These are phyloP conservation scores for Cadophora sp. DNA, from an alignment of 2,329 filamentous ascomycete species.

Conservation along the genomic window DNA sequence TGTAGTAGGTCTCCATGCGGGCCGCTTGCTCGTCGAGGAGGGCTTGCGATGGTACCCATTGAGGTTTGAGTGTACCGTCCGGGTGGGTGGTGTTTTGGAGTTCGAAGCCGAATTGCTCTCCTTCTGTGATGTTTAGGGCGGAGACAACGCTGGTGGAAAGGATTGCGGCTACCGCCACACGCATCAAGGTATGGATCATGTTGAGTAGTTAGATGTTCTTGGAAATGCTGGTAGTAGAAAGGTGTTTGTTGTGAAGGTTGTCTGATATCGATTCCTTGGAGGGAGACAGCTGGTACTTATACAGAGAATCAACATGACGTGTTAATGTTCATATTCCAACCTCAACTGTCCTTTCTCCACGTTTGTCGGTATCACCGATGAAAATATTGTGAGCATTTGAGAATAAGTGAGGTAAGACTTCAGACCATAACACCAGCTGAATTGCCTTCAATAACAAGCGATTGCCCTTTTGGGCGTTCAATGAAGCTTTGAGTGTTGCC, in stretches of 20 bases:
- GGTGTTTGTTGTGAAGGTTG: not conserved
- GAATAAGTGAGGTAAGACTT: no score
- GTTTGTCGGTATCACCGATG: no score
- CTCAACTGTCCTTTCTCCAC: no score
- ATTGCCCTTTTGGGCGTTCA: no score
- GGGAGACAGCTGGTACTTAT: not conserved
- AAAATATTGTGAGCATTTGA: no score
- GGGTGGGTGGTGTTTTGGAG: not conserved
- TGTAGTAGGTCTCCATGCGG: not conserved
- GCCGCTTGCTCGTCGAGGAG: slow-evolving; percentile 8
- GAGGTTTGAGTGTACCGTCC: not conserved
- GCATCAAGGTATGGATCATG: not conserved
- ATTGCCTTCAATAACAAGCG: no score
- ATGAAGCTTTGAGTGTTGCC: not conserved
- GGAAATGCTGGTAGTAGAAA: not conserved
- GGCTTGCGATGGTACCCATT: slow-evolving; percentile 4
- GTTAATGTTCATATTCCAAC: no score
- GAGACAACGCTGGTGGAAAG: not conserved
- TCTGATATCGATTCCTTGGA: not conserved
- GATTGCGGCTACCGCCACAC: not conserved
- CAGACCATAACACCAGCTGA: no score
- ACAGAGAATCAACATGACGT: no score
- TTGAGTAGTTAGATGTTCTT: not conserved
- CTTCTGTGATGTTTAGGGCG: not conserved
- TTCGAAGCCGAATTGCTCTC: slow-evolving; percentile 1